Evolutionary conservation across 2,329 filamentous ascomycete species (phyloP).

Genomic region (Colletotrichum orchidophilum): DNA sequence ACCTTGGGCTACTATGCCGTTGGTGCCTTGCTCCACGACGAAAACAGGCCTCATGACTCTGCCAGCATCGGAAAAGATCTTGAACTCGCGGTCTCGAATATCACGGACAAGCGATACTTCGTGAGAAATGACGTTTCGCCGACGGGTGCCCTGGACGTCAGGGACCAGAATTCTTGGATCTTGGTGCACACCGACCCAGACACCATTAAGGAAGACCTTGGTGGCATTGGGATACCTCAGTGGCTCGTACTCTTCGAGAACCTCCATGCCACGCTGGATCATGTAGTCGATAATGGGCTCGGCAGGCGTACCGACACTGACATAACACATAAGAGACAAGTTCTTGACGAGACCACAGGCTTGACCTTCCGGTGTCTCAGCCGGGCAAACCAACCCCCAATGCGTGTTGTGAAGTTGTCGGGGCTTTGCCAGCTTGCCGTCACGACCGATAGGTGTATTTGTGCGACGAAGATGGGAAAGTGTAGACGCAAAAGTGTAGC

Average conservation of each 20-base stretch:
- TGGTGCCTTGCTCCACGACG: slow-evolving; percentile 78
- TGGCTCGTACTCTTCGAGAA: slow-evolving; percentile 94
- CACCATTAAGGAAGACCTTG: slow-evolving; percentile 97
- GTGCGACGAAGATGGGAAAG: slow-evolving; percentile 96
- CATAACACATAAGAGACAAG: slow-evolving; percentile 96
- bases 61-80: slow-evolving; percentile 97
- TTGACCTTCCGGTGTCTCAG: slow-evolving; percentile 97
- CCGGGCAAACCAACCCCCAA: slow-evolving; percentile 96
- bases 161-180: slow-evolving; percentile 87
- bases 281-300: slow-evolving; percentile 95
- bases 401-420: slow-evolving; percentile 98
- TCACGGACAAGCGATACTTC: slow-evolving; percentile 96
- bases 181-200: slow-evolving; percentile 95
- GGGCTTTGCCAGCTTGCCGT: slow-evolving; percentile 98
- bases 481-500: slow-evolving; percentile 97
- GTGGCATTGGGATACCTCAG: slow-evolving; percentile 88
- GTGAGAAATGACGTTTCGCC: slow-evolving; percentile 84
- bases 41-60: slow-evolving; percentile 94
- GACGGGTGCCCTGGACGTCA: slow-evolving; percentile 79
- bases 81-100: slow-evolving; percentile 97
- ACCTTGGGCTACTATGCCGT: slow-evolving; percentile 78
- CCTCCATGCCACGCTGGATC: slow-evolving; percentile 94
- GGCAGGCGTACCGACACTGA: slow-evolving; percentile 92
- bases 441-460: slow-evolving; percentile 96
- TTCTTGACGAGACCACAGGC: slow-evolving; percentile 99